phyloP scores from a whole-genome alignment of 768 basidiomycete genomes.

The Sporobolomyces phaffii region DNA sequence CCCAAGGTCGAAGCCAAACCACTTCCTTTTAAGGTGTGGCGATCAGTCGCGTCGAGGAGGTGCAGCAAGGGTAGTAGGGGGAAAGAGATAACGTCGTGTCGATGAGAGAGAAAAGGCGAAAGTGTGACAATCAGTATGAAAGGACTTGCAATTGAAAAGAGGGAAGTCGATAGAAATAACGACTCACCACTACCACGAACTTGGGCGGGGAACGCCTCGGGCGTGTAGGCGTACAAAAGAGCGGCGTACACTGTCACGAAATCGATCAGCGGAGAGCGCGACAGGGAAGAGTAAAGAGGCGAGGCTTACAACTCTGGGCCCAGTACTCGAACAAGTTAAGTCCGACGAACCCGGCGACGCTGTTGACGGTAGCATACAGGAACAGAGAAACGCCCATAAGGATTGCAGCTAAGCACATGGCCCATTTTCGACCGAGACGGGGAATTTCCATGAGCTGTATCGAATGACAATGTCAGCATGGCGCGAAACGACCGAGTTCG shows the following conservation, averaged over 20 bases:
- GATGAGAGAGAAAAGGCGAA: no score
- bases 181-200: slow-evolving; percentile 13
- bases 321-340: slow-evolving; percentile 31
- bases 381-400: slow-evolving; percentile 28
- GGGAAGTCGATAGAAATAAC: no score
- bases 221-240: slow-evolving; percentile 19
- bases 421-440: slow-evolving; percentile 18
- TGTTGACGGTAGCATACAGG: slow-evolving; percentile 14
- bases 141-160: no score
- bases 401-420: slow-evolving; percentile 16
- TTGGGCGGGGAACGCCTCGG: slow-evolving; percentile 13
- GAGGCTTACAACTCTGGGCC: slow-evolving; percentile 19
- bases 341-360: slow-evolving; percentile 1
- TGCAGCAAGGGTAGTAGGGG: no score
- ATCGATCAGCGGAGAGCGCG: no score
- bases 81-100: no score
- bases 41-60: no score
- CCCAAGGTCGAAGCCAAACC: slow-evolving; percentile 24
- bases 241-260: slow-evolving; percentile 29
- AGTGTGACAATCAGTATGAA: no score
- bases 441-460: slow-evolving; percentile 25
- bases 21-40: no score
- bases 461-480: neutral
- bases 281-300: neutral
- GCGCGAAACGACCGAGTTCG: neutral